Evolutionary conservation across 176 grass and related monocot species (phyloP).

Genomic region (Aegilops umbellulata): DNA sequence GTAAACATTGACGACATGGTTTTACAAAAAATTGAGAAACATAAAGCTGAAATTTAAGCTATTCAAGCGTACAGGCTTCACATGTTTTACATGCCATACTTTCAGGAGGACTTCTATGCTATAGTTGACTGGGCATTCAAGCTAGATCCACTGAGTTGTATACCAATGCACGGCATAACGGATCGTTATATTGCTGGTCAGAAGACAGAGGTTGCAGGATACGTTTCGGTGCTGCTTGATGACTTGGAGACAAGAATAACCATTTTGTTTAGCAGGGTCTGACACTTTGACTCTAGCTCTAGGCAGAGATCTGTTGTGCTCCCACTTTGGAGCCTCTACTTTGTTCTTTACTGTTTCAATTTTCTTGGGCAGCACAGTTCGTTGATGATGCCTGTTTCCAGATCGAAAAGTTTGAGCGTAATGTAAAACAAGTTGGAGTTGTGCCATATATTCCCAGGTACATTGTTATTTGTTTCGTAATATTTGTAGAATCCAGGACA

Average conservation of each 20-base stretch:
- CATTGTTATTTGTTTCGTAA: constrained; percentile 1
- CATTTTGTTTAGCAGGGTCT: constrained; percentile 73
- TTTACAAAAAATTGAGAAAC: background rate
- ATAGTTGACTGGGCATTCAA: constrained; percentile 87
- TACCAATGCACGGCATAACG: constrained; percentile 92
- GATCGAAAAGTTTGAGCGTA: constrained; percentile 86
- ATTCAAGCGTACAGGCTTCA: constrained; percentile 24
- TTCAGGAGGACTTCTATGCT: constrained; percentile 81
- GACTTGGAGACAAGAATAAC: constrained; percentile 80
- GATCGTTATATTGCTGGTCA: constrained; percentile 84
- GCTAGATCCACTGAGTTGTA: constrained; percentile 84
- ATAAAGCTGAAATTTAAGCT: background rate
- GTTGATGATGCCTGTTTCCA: constrained; percentile 93
- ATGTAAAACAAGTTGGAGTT: constrained; percentile 71
- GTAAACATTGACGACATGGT: background rate
- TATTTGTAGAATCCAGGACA: background rate
- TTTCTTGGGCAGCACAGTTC: constrained; percentile 53
- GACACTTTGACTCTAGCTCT: constrained; percentile 36
- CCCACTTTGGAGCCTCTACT: background rate
- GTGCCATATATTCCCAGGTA: constrained; percentile 86
- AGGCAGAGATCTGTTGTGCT: background rate
- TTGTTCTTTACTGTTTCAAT: constrained; percentile 19
- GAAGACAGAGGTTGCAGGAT: constrained; percentile 83
- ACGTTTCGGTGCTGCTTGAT: constrained; percentile 81
- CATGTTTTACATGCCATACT: constrained; percentile 28